Base-by-base conservation (phyloP, 1,139 yeast genomes). In the Hemisphaericaspora xylanilytica region DNA sequence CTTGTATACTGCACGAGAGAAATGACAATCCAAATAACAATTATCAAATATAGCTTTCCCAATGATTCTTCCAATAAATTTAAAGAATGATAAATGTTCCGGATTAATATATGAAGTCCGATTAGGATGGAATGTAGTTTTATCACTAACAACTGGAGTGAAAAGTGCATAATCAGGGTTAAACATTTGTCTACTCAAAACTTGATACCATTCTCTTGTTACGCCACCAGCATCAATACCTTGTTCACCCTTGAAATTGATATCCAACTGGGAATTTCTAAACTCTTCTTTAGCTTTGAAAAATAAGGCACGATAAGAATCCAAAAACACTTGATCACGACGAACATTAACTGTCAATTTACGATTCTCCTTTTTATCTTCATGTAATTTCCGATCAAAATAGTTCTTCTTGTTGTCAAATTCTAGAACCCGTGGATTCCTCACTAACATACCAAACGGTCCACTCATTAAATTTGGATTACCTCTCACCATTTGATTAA, bases 221-320 rank as follows among this genome's bases (percentile, higher is more conserved):
- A 92, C 97, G 60, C 99, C 99, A 75, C 98, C 98, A 60, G 92
- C 92, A 72, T 92, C 99, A 53, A 94, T 77, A 63, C 98, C 99
- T 73, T 92, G 98, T 71, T 92, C 99, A 45, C 98, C 98, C 53
- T 92, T 98, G 56, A 94, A 92, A 63, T 92, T 90, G 62, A 92
- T 94, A 98, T 92, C 92, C 46, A 92, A 71, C 59, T 98, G 79
- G n/a, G n/a, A n/a, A 74, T 92, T 94, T 77, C 92, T 94, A 67
- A 92, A 78, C 59, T 92, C 99, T 63, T 89, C 96, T 12, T 98
- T 97, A 2, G 97, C 82, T 70, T 94, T 98, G 62, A 98, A 83
- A 98, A 92, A 92, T 40, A 94, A 83, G 62, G 92, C 99, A 65
- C 94, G 97, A 63, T 89, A 94, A 30, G 97, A 87, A 63, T 94